A percentile compares a stretch with the other conserved stretches of the same genome.
Conservation (phyloP, 768 basidiomycete species). For the Podaxis pistillaris region DNA sequence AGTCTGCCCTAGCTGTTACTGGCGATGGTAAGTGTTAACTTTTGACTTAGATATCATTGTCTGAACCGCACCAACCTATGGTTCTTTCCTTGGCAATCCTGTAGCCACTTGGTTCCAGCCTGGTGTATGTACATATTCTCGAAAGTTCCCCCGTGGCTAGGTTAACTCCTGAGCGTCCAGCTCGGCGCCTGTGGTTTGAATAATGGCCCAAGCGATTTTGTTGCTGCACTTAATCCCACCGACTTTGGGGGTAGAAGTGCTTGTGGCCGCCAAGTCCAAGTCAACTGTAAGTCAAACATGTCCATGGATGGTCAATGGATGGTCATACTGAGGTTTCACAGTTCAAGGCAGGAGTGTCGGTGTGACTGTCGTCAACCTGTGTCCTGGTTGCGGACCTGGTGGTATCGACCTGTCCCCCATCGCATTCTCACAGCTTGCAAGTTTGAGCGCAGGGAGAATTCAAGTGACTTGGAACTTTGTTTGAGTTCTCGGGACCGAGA, state of each 20-base stretch:
- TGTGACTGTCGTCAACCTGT: slow-evolving; percentile 27
- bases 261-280: slow-evolving; percentile 23
- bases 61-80: not conserved
- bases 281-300: slow-evolving; percentile 19
- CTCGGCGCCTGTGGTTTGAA: slow-evolving; percentile 23
- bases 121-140: slow-evolving; percentile 16
- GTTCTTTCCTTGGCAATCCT: not conserved
- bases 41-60: not conserved
- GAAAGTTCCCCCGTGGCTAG: not conserved
- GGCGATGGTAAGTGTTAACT: not conserved
- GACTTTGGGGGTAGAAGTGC: slow-evolving; percentile 19
- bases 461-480: slow-evolving; percentile 27
- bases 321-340: slow-evolving; percentile 8
- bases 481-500: not conserved
- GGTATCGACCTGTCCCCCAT: slow-evolving; percentile 27
- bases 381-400: slow-evolving; percentile 25
- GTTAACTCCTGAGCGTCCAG: slow-evolving; percentile 5
- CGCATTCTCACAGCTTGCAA: slow-evolving; percentile 29
- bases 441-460: slow-evolving; percentile 22
- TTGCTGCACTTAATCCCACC: slow-evolving; percentile 22
- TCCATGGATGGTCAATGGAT: not conserved
- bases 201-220: slow-evolving; percentile 20
- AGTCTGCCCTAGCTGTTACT: not conserved
- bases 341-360: slow-evolving; percentile 24
- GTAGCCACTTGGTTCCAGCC: slow-evolving; percentile 23